phyloP scores from a whole-genome alignment of 768 basidiomycete genomes.

The Psilocybe subaeruginosa region DNA sequence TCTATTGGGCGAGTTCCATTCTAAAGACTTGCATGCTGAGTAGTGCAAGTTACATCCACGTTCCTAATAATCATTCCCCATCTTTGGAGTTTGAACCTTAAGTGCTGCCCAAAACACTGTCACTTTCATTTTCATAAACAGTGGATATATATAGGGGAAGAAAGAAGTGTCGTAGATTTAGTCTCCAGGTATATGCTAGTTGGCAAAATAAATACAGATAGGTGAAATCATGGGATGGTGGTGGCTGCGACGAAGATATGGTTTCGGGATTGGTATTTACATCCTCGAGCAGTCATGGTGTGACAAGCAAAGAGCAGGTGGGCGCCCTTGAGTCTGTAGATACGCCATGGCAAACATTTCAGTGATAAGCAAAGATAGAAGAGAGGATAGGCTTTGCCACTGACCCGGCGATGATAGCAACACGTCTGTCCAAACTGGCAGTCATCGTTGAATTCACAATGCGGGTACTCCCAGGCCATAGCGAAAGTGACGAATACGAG shows the following conservation, averaged over 20 bases:
- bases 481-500: slow-evolving; percentile 7
- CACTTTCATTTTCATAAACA: background rate
- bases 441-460: slow-evolving; percentile 13
- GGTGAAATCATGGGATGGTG: background rate
- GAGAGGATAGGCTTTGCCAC: background rate
- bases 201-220: background rate
- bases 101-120: background rate
- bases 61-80: background rate
- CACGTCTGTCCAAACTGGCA: slow-evolving; percentile 11
- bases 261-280: background rate
- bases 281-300: slow-evolving; percentile 15
- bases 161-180: background rate
- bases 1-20: background rate
- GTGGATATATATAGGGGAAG: background rate
- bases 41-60: background rate
- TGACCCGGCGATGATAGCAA: slow-evolving; percentile 18
- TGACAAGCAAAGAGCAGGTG: slow-evolving; percentile 17
- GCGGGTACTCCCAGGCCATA: slow-evolving; percentile 14
- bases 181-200: background rate
- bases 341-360: background rate
- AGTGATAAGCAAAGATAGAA: background rate
- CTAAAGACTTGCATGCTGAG: background rate
- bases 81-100: background rate
- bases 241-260: background rate
- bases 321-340: slow-evolving; percentile 14